Base-by-base conservation (phyloP, 148 eudicot species). In the Rhododendron griersonianum region DNA sequence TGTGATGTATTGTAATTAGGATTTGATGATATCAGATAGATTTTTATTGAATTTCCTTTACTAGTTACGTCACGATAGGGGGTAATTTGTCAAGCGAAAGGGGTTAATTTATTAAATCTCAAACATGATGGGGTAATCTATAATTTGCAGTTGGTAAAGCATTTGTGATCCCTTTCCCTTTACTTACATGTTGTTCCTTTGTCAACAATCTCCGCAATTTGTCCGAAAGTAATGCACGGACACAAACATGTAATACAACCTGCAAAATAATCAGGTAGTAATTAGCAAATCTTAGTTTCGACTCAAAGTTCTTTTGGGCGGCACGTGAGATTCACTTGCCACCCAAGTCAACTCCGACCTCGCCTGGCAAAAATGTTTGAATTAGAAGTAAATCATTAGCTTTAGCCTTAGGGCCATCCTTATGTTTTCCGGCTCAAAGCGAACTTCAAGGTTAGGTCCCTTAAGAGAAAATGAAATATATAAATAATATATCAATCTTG, bases 191-290 rank as follows among this genome's bases (percentile, higher is more conserved):
- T 19, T 48, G 65, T 18, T 18, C 85, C 85, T 73, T 48, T 50
- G 61, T 75, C 80, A 5, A 39, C 80, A 37, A 84, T 76, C 48
- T 84, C 86, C 1, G 86, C 86, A 37, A 84, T 76, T 53, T 5
- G 81, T 39, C 86, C 86, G 51, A 84, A 84, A 13, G 81, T 75
- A n/a, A 84, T 75, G 53, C 86, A 84, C 1, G 86, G 86, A 76
- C 86, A 84, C 0, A 7, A 84, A 5, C 0, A 53, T 9, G 86
- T 84, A 21, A 51, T 5, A 23, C 67, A 84, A 39, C 86, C 86
- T 84, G 48, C 71, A 71, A 21, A 48, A 25, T 10, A 25, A 59
- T n/a, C 30, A n/a, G 11, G 73, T 23, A 63, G 73, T 67, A n/a
- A 25, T 67, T 25, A n/a, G 30, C 73, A n/a, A 67, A 67, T 15